Conservation (phyloP, 106 monocot species). For the Ottelia alismoides region DNA sequence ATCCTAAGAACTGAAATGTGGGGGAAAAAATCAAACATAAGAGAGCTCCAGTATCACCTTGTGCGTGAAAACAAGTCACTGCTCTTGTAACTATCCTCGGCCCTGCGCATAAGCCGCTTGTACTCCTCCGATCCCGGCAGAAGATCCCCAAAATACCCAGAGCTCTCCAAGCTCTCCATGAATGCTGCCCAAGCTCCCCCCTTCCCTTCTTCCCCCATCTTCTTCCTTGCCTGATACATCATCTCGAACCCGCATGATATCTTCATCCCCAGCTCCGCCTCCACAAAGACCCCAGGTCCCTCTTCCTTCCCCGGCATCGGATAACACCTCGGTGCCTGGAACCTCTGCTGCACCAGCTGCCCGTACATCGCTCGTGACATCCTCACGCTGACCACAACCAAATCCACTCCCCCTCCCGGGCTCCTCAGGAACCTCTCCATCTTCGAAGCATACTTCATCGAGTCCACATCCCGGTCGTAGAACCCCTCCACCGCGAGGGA, state of each 20-base stretch:
- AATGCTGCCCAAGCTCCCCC: constrained; percentile 67
- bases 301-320: constrained; percentile 66
- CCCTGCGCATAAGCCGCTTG: constrained; percentile 41
- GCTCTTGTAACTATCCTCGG: constrained; percentile 48
- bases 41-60: no score
- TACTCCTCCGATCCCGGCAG: constrained; percentile 88
- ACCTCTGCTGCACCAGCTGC: constrained; percentile 82
- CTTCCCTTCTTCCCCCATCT: constrained; percentile 41
- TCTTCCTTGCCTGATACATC: constrained; percentile 87
- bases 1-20: no score
- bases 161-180: constrained; percentile 51
- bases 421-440: constrained; percentile 66
- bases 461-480: constrained; percentile 83
- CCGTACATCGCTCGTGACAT: constrained; percentile 96
- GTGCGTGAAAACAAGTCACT: constrained; percentile 40
- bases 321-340: constrained; percentile 65
- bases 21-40: no score
- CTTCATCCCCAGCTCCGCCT: constrained; percentile 92
- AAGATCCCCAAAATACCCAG: constrained; percentile 71
- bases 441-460: constrained; percentile 69
- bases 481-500: constrained; percentile 79
- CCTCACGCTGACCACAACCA: constrained; percentile 36
- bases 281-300: constrained; percentile 28
- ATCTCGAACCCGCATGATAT: constrained; percentile 97
- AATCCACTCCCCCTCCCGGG: constrained; percentile 28